Percentiles rank a stretch among this genome's conserved stretches.
phyloP scores from a whole-genome alignment of 306 rosid species.

The Luffa aegyptiaca region DNA sequence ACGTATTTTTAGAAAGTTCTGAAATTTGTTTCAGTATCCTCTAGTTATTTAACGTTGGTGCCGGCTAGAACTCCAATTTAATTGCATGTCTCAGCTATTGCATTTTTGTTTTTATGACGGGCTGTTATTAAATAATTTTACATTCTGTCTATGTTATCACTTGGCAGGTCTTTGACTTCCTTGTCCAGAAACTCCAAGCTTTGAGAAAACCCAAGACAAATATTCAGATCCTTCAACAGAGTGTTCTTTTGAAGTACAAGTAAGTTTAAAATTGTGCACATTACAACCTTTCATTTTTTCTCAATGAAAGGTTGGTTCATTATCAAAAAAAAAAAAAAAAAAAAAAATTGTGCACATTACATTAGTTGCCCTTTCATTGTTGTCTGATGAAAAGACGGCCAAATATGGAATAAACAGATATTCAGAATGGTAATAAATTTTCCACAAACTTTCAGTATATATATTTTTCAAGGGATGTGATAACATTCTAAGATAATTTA shows the following conservation, averaged over 20 bases:
- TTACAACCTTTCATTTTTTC: too few relatives aligned
- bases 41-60: neutral
- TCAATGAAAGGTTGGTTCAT: too few relatives aligned
- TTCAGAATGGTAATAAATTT: neutral
- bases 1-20: neutral
- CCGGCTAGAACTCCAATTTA: neutral
- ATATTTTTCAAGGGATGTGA: neutral
- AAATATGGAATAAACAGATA: neutral
- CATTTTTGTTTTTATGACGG: neutral
- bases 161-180: constrained; percentile 79
- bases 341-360: neutral
- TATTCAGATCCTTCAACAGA: constrained; percentile 97
- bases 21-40: neutral
- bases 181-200: constrained; percentile 95
- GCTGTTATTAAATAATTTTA: neutral
- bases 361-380: neutral
- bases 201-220: constrained; percentile 95
- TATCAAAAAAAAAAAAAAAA: too few relatives aligned
- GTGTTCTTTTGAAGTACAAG: constrained; percentile 93
- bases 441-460: neutral
- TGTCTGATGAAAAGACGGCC: neutral
- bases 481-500: neutral
- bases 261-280: constrained; percentile 23
- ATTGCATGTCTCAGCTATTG: neutral
- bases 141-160: constrained; percentile 12